Conservation (phyloP, 169 alveolate species). For the Miamiensis avidus region DNA sequence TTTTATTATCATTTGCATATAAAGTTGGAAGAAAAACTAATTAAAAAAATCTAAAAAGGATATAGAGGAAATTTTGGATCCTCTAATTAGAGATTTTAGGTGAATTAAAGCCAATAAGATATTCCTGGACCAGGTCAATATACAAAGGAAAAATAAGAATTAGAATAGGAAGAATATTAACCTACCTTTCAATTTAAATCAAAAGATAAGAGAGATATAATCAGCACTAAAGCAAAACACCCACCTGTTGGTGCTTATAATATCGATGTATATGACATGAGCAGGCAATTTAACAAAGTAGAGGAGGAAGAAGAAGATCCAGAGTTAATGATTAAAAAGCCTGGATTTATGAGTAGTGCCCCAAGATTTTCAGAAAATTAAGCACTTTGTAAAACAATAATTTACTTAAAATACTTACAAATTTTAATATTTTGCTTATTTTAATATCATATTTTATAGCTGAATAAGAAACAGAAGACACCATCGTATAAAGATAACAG, state of each 20-base stretch:
- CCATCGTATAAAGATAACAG: too few species aligned
- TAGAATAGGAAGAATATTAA: neutral
- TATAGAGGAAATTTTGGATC: constrained; percentile 31
- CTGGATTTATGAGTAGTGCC: neutral
- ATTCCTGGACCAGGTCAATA: neutral
- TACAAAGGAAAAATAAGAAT: too few species aligned
- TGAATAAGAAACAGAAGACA: too few species aligned
- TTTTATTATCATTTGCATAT: too few species aligned
- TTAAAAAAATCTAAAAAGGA: constrained; percentile 21
- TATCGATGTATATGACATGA: neutral
- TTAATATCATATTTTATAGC: too few species aligned
- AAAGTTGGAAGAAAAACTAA: constrained; percentile 13
- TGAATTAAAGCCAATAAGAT: neutral
- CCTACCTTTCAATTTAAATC: neutral
- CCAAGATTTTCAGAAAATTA: neutral
- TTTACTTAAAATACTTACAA: too few species aligned
- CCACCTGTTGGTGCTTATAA: neutral
- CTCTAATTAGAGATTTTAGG: neutral
- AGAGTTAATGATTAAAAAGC: neutral
- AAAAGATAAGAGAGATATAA: neutral
- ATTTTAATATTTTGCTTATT: too few species aligned
- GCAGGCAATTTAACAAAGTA: neutral
- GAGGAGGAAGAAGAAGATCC: neutral
- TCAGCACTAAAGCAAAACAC: neutral
- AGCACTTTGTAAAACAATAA: neutral